Conservation (phyloP, 2,329 filamentous ascomycete genomes). For the Colletotrichum neosansevieriae region DNA sequence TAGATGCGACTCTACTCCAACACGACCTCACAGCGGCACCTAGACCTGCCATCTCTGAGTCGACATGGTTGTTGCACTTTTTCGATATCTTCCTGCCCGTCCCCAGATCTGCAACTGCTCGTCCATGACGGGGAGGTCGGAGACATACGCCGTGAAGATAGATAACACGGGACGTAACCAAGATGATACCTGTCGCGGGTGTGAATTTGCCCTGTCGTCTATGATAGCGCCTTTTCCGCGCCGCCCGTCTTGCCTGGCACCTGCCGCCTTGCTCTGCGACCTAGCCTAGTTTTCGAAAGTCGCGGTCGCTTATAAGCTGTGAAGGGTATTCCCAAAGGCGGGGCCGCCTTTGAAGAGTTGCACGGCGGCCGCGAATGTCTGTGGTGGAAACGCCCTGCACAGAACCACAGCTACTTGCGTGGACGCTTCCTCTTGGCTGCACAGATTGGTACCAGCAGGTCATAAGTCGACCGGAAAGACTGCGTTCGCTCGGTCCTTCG, state of each 20-base stretch:
- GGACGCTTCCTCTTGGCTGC: no score
- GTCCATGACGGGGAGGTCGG: not conserved
- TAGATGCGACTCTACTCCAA: not conserved
- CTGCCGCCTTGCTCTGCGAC: no score
- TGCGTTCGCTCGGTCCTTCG: not conserved
- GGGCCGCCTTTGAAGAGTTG: no score
- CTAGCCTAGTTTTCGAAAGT: no score
- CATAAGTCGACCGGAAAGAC: not conserved
- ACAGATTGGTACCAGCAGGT: not conserved
- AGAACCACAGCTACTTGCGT: no score
- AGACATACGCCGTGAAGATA: not conserved
- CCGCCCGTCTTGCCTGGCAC: no score
- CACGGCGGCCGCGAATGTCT: no score
- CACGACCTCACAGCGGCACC: not conserved
- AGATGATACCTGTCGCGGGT: not conserved
- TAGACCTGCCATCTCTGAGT: not conserved
- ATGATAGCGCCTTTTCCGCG: no score
- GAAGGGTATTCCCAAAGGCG: no score
- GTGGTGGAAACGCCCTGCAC: no score
- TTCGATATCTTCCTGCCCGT: not conserved
- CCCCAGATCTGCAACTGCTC: not conserved
- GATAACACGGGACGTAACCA: not conserved
- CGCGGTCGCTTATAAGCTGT: no score
- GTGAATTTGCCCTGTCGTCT: no score
- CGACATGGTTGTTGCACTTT: not conserved